phyloP scores from a whole-genome alignment of 371 early-diverging fungal species.

The Syncephalastrum sp. region DNA sequence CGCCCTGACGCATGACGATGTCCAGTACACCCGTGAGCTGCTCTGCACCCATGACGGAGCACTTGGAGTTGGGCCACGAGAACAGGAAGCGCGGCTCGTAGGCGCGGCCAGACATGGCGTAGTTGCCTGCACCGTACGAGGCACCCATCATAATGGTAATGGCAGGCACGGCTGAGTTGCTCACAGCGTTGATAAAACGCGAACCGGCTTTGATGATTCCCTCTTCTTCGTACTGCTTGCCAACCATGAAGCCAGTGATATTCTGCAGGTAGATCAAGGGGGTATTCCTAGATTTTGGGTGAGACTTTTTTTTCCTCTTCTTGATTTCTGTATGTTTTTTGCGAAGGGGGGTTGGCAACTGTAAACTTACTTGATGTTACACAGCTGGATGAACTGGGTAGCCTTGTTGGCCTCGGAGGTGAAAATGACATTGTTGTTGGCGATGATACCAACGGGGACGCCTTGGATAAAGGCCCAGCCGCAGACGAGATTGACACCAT shows the following conservation, averaged over 20 bases:
- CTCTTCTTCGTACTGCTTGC: conserved; percentile 71
- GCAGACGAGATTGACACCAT: conserved; percentile 65
- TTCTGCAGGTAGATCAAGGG: conserved; percentile 73
- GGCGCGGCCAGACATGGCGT: conserved; percentile 77
- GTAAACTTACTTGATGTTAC: conserved; percentile 59
- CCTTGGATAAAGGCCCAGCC: conserved; percentile 72
- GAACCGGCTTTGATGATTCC: conserved; percentile 80
- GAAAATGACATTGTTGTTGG: conserved; percentile 75
- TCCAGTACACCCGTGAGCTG: conserved; percentile 74
- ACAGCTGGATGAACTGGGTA: conserved; percentile 76
- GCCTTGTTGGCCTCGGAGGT: conserved; percentile 76
- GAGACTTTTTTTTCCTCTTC: too few species aligned
- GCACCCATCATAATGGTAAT: conserved; percentile 79
- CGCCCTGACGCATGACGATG: conserved; percentile 69
- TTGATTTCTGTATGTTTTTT: too few species aligned
- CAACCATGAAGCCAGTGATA: conserved; percentile 66
- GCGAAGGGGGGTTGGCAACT: background rate
- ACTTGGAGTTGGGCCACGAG: conserved; percentile 76
- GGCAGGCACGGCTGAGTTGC: conserved; percentile 71
- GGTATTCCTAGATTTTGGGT: conserved; percentile 39
- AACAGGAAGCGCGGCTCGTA: conserved; percentile 76
- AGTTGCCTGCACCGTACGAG: conserved; percentile 81
- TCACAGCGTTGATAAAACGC: conserved; percentile 76
- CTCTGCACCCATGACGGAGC: conserved; percentile 79
- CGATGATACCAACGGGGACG: conserved; percentile 71